phyloP scores from a whole-genome alignment of 345 rosid genomes.

The Bruguiera parviflora region DNA sequence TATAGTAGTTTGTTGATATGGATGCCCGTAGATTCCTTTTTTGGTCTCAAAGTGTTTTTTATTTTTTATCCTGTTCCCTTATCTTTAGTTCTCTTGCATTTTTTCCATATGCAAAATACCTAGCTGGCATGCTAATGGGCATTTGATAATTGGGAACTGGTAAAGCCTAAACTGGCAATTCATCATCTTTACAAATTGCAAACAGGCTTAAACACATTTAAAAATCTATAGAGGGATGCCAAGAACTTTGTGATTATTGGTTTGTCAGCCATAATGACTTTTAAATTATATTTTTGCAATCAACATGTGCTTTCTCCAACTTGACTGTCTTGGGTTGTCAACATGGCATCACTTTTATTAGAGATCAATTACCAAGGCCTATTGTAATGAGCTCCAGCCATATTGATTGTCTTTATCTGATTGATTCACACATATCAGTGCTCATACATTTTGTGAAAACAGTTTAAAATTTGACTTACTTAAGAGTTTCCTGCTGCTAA shows the following conservation, averaged over 20 bases:
- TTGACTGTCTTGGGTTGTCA: not conserved
- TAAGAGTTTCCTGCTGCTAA: constrained; percentile 16
- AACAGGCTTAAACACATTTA: not conserved
- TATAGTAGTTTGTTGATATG: not conserved
- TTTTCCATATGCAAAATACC: not conserved
- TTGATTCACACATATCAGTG: not conserved
- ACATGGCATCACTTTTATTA: not conserved
- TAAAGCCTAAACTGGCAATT: not conserved
- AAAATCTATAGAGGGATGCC: not conserved
- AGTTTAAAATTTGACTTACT: not conserved
- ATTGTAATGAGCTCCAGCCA: not conserved
- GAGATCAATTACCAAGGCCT: not conserved
- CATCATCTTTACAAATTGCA: not conserved
- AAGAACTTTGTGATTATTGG: not conserved
- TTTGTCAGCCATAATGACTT: not conserved
- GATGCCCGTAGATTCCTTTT: not conserved
- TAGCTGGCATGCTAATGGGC: not conserved
- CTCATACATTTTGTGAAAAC: not conserved
- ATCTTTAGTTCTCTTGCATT: not conserved
- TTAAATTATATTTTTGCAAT: not conserved
- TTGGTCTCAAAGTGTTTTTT: not conserved
- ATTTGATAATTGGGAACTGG: not conserved
- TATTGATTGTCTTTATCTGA: not conserved
- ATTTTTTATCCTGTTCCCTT: not conserved
- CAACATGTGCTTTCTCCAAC: not conserved